Evolutionary conservation across 495 filamentous ascomycete genomes (phyloP), one percentile per base, ranked within the genome.

Genomic region (Penicillium waksmanii): DNA sequence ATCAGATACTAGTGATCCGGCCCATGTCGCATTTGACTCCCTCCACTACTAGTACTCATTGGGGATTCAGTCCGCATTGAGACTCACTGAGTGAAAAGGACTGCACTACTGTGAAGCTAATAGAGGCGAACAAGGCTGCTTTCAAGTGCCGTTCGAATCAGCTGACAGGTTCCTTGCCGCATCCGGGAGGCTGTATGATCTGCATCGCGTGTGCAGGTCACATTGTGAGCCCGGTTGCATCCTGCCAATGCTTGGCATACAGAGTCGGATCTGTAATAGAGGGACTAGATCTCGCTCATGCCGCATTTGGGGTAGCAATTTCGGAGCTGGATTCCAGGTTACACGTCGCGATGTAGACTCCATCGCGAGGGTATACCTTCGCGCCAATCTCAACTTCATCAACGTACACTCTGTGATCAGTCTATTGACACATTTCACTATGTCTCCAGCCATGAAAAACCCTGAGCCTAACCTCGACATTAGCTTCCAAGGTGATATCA

Each of bases 401-500:
- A 31, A 0, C 8, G 5, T 48, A 13, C 18, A 44, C 17, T 31
- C 8, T 31, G 5, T 31, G 5, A 31, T 31, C 27, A 31, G 27
- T 21, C 2, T 44, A 2, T 44, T 44, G 7, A 19, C 9, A 44
- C 3, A 13, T 15, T 48, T 48, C 27, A 51, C 6, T 10, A 70
- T 70, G 68, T 68, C 68, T 44, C 68, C 68, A 12, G 68, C 68
- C 11, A 48, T 68, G 1, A 70, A 66, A 52, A 57, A 25, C 46
- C 42, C 60, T 7, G 63, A 68, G 51, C 68, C 68, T n/a, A 66
- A 68, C 31, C 33, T 70, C 55, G 66, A 70, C 21, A 64, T 70
- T 36, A 68, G 68, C 56, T 68, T 70, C 61, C 65, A 66, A 56
- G 68, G 68, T 70, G 15, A 38, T n/a, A n/a, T n/a, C 34, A 9